phyloP scores from a whole-genome alignment of 176 grass and related monocot genomes.

The Otatea glauca region DNA sequence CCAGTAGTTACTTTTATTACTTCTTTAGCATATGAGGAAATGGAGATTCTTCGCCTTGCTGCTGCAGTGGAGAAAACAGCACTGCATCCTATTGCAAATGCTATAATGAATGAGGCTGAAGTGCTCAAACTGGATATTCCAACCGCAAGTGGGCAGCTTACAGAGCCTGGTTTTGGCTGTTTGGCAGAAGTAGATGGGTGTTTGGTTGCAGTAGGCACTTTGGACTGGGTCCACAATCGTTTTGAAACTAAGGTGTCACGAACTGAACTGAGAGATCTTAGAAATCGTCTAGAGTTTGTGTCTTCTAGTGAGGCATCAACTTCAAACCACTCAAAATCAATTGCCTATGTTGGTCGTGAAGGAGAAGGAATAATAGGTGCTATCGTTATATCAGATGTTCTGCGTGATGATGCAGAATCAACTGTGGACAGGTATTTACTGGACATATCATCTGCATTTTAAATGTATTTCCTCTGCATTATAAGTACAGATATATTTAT shows the following conservation, averaged over 20 bases:
- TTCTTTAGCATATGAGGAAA: slow-evolving; percentile 71
- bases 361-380: slow-evolving; percentile 94
- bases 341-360: slow-evolving; percentile 83
- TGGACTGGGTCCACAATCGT: slow-evolving; percentile 80
- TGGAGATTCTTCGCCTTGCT: slow-evolving; percentile 73
- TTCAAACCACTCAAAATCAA: slow-evolving; percentile 77
- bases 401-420: slow-evolving; percentile 74
- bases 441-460: slow-evolving; percentile 31
- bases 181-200: slow-evolving; percentile 91
- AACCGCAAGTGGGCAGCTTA: slow-evolving; percentile 75
- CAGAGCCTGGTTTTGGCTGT: slow-evolving; percentile 90
- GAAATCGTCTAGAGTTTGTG: slow-evolving; percentile 53
- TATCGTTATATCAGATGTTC: slow-evolving; percentile 88
- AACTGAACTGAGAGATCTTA: slow-evolving; percentile 62
- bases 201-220: slow-evolving; percentile 85
- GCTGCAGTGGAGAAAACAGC: slow-evolving; percentile 97
- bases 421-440: slow-evolving; percentile 73
- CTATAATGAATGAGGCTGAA: slow-evolving; percentile 84
- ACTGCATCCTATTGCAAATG: slow-evolving; percentile 93
- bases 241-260: slow-evolving; percentile 66
- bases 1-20: slow-evolving; percentile 81
- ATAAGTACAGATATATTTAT: slow-evolving; percentile 5
- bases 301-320: slow-evolving; percentile 53
- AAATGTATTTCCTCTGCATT: slow-evolving; percentile 25
- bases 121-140: slow-evolving; percentile 70